Base-by-base conservation (phyloP, 441 rosid genomes). In the Aquilaria agallochum region DNA sequence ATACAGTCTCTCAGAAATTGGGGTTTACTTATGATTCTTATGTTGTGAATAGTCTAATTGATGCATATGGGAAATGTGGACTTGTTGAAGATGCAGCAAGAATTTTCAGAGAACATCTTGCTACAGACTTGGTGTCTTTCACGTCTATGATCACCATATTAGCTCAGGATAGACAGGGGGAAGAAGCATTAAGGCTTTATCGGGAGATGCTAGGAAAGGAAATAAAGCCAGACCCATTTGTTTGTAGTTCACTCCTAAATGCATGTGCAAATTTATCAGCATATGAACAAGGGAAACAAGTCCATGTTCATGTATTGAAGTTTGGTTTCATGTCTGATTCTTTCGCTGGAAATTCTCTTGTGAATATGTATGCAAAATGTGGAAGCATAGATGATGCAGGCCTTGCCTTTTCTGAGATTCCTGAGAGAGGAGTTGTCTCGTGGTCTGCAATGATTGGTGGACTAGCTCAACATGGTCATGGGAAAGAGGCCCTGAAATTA, bases 361-460 rank as follows among this genome's bases (percentile, higher is more conserved):
- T 88, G 32, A 83, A 82, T 62, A 82, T 83, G 89, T 86, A 88
- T 69, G 86, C 88, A 40, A 88, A 83, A 67, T 83, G 88, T 54
- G 95, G 92, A 63, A 78, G 85, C 76, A 82, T 88, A 64, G 87
- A 82, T 66, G 92, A 86, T 30, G 88, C 92, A 0, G 60, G 61
- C 40, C 56, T 44, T 50, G 82, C 82, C 60, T 88, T 88, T 67
- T 69, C 65, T 33, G 78, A 72, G 63, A 77, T 84, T 68, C 69
- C 79, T 3, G 67, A 66, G 61, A 80, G 87, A 74, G 86, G 92
- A 64, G 82, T 80, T 13, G 85, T 88, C 50, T 88, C 90, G 2
- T 82, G 87, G 85, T 83, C 90, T 0, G 85, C 90, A 2, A 77
- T 88, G 87, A 88, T 88, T 14, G 88, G 80, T 48, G 90, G 92